Evolutionary conservation across 2,329 filamentous ascomycete genomes (phyloP), one percentile per base, ranked within the genome.

Genomic region (Aspergillus pseudonomiae): DNA sequence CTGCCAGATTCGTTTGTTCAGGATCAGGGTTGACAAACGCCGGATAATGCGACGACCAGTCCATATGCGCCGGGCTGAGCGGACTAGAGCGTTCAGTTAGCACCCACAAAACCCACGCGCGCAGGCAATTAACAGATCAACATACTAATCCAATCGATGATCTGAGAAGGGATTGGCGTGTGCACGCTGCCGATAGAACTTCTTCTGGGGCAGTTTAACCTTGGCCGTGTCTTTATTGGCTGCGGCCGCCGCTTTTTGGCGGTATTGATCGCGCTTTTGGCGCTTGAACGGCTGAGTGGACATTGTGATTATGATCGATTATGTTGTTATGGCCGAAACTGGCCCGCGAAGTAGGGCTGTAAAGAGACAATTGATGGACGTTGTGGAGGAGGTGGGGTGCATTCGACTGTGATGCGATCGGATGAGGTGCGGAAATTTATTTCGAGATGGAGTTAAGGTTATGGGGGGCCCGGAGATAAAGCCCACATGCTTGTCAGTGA

Each of bases 141-240:
- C 88, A 73, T 86, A 96, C 95, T 99, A 99, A 73, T 86, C 85
- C 75, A 99, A 83, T 63, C 87, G 83, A 82, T 99, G 95, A 74
- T 99, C 95, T 3, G 94, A 97, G 81, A 99, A 99, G 7, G 94
- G 94, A 81, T 99, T 99, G 67, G 95, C 95, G 81, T 99, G 95
- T 43, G 95, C 95, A 78, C 95, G 88, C 80, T 99, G 95, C 61
- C 95, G 88, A 78, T 97, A 99, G 81, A 95, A 97, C 82, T 91
- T 94, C 84, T 99, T 99, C 80, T 92, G 90, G 11, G 95, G 95
- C 72, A 97, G 81, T 71, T 88, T 85, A 9, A 87, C 80, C 45
- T 81, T 66, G 39, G 63, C 67, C 41, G 70, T 68, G 39, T 66
- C 70, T 56, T 75, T 71, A 46, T 68, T 67, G 67, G 65, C 54